Evolutionary conservation across 345 rosid genomes (phyloP), one percentile per base, ranked within the genome.

Genomic region (Cardamine occulta): DNA sequence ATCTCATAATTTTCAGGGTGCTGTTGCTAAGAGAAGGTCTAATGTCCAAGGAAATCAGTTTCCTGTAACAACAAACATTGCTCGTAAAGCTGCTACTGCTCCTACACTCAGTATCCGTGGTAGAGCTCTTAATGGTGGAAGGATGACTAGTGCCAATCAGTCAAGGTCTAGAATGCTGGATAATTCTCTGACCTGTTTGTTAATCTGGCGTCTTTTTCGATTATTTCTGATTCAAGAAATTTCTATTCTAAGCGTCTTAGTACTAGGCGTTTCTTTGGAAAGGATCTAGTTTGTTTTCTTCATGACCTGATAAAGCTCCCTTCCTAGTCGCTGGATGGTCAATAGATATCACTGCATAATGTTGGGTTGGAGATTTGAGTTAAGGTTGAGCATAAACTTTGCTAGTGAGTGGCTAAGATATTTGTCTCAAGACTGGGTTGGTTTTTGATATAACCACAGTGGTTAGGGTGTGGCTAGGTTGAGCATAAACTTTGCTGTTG

Each of bases 11-110:
- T 78, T 34, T 64, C 83, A 92, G 96, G 97, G 93, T 7, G 84
- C 79, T 69, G 76, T 88, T 74, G 93, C 90, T 19, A 82, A 85
- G 80, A 90, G 88, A 76, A 86, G 91, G 81, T 84, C 93, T 42
- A 86, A 80, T 56, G 81, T 87, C 68, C 85, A 71, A 67, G 77
- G 86, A 37, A 85, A 75, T 17, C 90, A 76, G 66, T 89, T 86
- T 74, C 88, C 86, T 65, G 52, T 82, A 39, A 74, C 93, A 34
- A 64, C 84, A 54, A 89, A 80, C 63, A 84, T 72, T 81, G 89
- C 91, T 42, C 58, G 79, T 72, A 93, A 83, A 77, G 90, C 85
- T 57, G 80, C 82, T 19, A 63, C 58, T 85, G 83, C 79, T 81
- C 77, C 80, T 80, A 87, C 88, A 23, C 63, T 21, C 63, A 19